Evolutionary conservation across 2,329 filamentous ascomycete genomes (phyloP).

Genomic region (Colletotrichum sp.): DNA sequence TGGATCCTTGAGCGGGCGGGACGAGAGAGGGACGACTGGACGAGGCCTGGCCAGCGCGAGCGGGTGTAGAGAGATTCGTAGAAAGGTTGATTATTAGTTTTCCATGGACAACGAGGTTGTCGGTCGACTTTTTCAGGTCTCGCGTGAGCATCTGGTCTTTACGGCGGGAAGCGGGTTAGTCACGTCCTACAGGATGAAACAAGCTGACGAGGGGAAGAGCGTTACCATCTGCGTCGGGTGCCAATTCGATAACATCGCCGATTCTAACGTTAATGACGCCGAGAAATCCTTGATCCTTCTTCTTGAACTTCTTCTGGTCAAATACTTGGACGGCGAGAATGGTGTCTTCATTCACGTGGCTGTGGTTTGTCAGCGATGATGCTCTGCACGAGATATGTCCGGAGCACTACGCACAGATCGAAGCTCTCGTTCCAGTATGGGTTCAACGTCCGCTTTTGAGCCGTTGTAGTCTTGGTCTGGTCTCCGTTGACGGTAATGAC

Average conservation of each 20-base stretch:
- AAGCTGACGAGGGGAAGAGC: slow-evolving; percentile 20
- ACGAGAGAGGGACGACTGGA: slow-evolving; percentile 52
- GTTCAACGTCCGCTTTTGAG: slow-evolving; percentile 96
- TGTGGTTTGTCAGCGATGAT: slow-evolving; percentile 40
- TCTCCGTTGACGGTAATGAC: slow-evolving; percentile 97
- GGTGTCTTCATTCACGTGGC: slow-evolving; percentile 90
- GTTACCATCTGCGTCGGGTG: slow-evolving; percentile 88
- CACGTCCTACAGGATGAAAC: slow-evolving; percentile 24
- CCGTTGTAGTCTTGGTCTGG: slow-evolving; percentile 96
- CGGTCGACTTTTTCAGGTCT: slow-evolving; percentile 96
- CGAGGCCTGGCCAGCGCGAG: slow-evolving; percentile 55
- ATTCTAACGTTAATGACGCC: slow-evolving; percentile 97
- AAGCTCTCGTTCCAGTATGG: slow-evolving; percentile 99
- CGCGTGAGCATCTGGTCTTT: slow-evolving; percentile 98
- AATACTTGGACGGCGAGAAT: slow-evolving; percentile 98
- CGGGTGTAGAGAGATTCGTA: slow-evolving; percentile 80
- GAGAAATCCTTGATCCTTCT: slow-evolving; percentile 99
- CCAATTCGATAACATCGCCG: slow-evolving; percentile 91
- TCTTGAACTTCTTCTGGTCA: slow-evolving; percentile 99
- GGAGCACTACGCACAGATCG: slow-evolving; percentile 76
- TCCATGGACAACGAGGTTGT: slow-evolving; percentile 96
- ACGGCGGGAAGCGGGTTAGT: slow-evolving; percentile 28
- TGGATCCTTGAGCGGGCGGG: slow-evolving; percentile 45
- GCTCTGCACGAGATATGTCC: slow-evolving; percentile 23
- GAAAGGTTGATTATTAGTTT: slow-evolving; percentile 97